phyloP scores from a whole-genome alignment of 2,329 filamentous ascomycete species.

The Trichothecium sympodiale region DNA sequence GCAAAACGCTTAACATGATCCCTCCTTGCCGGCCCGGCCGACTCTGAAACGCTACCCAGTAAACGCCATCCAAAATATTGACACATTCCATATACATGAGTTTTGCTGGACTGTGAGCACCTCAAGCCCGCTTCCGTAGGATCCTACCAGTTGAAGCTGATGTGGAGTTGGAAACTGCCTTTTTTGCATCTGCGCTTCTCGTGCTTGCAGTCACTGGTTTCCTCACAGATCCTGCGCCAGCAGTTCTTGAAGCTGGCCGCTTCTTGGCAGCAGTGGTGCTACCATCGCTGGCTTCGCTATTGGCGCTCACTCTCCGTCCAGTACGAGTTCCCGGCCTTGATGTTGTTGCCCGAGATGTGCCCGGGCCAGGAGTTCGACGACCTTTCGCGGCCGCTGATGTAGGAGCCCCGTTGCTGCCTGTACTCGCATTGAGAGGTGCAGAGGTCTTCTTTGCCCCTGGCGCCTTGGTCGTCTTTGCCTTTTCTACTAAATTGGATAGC shows the following conservation, averaged over 20 bases:
- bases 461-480: conserved; percentile 44
- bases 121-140: conserved; percentile 40
- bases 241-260: conserved; percentile 23
- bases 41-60: too few relatives aligned
- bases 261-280: conserved; percentile 55
- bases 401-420: conserved; percentile 24
- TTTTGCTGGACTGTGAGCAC: too few relatives aligned
- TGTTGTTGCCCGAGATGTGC: conserved; percentile 22
- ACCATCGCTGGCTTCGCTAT: conserved; percentile 51
- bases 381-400: conserved; percentile 21
- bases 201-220: conserved; percentile 42
- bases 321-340: conserved; percentile 32
- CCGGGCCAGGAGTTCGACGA: conserved; percentile 19
- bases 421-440: conserved; percentile 30
- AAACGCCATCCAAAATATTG: background rate
- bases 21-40: too few relatives aligned
- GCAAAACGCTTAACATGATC: too few relatives aligned
- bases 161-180: conserved; percentile 28
- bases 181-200: conserved; percentile 36
- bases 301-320: conserved; percentile 42
- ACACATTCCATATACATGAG: background rate
- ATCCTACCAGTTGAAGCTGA: conserved; percentile 34
- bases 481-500: conserved; percentile 47
- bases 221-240: conserved; percentile 31
- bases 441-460: conserved; percentile 35